Conservation (phyloP, 2,329 filamentous ascomycete species). For the Apiospora koreana region DNA sequence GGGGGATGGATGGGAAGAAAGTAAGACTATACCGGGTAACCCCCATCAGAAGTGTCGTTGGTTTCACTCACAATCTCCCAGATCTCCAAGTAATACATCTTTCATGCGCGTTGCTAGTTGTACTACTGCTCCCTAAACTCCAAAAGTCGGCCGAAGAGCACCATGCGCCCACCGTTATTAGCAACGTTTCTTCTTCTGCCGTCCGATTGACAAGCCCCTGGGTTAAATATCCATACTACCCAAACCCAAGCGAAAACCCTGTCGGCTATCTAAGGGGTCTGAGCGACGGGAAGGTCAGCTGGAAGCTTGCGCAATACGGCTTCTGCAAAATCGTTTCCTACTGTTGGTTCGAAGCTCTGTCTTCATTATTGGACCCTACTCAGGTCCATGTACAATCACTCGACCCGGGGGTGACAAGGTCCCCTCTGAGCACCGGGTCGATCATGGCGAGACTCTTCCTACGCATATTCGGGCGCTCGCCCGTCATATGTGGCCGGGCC, state of each 20-base stretch:
- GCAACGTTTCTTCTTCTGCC: not conserved
- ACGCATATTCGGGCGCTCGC: not conserved
- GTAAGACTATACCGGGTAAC: too few species aligned
- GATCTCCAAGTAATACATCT: conserved; percentile 2
- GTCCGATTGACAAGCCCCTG: not conserved
- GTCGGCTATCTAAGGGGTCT: not conserved
- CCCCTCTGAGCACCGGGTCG: not conserved
- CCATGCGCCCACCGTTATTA: not conserved
- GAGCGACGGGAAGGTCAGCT: not conserved
- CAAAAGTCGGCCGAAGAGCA: not conserved
- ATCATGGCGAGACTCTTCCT: not conserved
- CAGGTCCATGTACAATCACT: not conserved
- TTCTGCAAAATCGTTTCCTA: not conserved
- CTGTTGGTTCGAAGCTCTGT: not conserved
- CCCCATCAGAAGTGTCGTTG: not conserved
- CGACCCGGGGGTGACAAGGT: not conserved
- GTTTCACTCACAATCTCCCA: not conserved
- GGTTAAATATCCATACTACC: not conserved
- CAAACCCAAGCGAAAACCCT: too few species aligned
- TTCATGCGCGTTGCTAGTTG: not conserved
- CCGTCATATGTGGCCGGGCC: not conserved
- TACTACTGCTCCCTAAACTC: not conserved
- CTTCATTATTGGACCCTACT: not conserved
- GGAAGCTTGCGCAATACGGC: not conserved
- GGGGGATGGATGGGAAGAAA: not conserved